These are phyloP conservation scores for Avena eriantha DNA, from an alignment of 176 grass and related monocot genomes.

Conservation along the genomic window DNA sequence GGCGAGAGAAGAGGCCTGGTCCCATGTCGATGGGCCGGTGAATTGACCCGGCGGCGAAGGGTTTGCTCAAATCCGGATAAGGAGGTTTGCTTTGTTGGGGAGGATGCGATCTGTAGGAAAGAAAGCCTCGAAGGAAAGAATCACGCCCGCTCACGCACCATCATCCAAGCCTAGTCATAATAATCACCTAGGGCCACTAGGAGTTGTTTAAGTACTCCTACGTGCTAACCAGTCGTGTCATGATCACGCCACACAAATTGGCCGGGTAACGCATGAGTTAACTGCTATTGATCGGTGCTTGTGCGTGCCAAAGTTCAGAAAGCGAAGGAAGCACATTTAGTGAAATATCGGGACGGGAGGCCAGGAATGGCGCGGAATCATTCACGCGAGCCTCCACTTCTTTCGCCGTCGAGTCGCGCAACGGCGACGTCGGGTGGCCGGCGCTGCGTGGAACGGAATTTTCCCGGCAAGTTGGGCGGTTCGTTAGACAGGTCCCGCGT, in stretches of 20 bases:
- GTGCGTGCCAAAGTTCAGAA: no score
- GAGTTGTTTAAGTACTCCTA: conserved; percentile 24
- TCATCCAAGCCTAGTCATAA: conserved; percentile 28
- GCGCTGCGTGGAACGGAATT: not conserved
- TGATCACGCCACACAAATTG: not conserved
- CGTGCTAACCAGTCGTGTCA: not conserved
- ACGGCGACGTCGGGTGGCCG: conserved; percentile 27
- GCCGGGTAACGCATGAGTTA: not conserved
- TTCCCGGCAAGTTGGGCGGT: not conserved
- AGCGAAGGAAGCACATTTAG: not conserved
- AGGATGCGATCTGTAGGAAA: conserved; percentile 38
- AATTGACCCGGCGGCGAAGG: conserved; percentile 34
- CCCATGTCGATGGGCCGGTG: conserved; percentile 6
- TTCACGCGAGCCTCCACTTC: not conserved
- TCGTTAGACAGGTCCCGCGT: no score
- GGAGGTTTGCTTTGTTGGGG: not conserved
- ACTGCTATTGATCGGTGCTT: not conserved
- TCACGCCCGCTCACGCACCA: not conserved
- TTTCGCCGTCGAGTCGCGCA: not conserved
- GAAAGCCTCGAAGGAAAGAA: conserved; percentile 47
- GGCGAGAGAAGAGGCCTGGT: conserved; percentile 24
- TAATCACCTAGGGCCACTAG: not conserved
- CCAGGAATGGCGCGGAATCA: conserved; percentile 1
- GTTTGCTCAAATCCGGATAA: conserved; percentile 46
- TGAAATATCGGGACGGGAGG: not conserved